Base-by-base conservation (phyloP, 2,329 filamentous ascomycete species). In the Aspergillus terreus region DNA sequence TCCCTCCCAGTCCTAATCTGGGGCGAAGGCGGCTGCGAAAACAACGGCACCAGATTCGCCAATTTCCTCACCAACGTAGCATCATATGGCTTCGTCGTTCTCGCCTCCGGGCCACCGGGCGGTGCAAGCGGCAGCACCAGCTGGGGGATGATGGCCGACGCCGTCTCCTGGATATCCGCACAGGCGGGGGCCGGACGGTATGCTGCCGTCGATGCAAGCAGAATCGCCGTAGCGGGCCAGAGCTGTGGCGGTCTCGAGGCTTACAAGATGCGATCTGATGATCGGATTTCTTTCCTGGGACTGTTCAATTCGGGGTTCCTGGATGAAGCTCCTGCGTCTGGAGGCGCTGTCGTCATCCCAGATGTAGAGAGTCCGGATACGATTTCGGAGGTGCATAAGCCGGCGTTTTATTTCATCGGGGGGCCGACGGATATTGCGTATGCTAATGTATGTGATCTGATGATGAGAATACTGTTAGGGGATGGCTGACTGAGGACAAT, bases 351-450 rank as follows among this genome's bases (percentile, higher is more conserved):
- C 15, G 12, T 38, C 15, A 10, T 38, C 35, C 35, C 35, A 9
- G 27, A 30, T 11, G 7, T 9, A 12, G 0, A 48, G 41, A 17
- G 15, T n/a, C 46, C 50, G 0, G 43, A 42, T 9, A 12, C 42
- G 3, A 53, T 53, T n/a, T 7, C 15, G 15, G 51, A 50, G 38
- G 51, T 53, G n/a, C 17, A 44, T 21, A 32, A 44, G 25, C 51
- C 51, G n/a, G 51, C 50, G 15, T 53, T 50, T 45, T 50, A 53
- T n/a, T 53, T 53, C 11, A 33, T 53, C 27, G 51, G 51, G 23
- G 51, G 51, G 15, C 15, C 41, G 44, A 15, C 4, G n/a, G 51
- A 53, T 45, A 50, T 53, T 35, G 51, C 51, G 1, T 53, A 53
- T 53, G 19, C 30, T 25, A 53, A 53, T 42, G 51, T 53, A 27